These are phyloP conservation scores for Rhynchosporium agropyri DNA, from an alignment of 2,329 filamentous ascomycete genomes.

Conservation along the genomic window DNA sequence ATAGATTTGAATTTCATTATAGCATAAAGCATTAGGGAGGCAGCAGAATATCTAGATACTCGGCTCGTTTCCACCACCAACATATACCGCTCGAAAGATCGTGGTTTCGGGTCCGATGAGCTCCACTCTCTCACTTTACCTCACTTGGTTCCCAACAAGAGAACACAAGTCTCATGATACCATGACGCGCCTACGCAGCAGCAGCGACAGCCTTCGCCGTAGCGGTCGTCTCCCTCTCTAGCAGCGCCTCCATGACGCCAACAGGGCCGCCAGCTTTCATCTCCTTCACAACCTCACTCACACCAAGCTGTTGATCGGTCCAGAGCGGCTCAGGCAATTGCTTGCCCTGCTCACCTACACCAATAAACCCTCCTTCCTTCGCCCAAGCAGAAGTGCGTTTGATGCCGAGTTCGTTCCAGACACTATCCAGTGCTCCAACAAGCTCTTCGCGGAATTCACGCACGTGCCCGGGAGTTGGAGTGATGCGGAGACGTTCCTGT, in stretches of 20 bases:
- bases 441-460: conserved; percentile 85
- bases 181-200: conserved; percentile 31
- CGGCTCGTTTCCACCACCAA: neutral
- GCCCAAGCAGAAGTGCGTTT: conserved; percentile 95
- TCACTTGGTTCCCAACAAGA: too few species aligned
- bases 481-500: conserved; percentile 96
- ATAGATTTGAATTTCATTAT: neutral
- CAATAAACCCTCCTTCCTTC: conserved; percentile 87
- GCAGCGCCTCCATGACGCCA: conserved; percentile 59
- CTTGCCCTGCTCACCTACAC: conserved; percentile 75
- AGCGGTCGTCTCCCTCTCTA: conserved; percentile 55
- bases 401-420: conserved; percentile 86
- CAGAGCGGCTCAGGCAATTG: conserved; percentile 73
- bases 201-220: conserved; percentile 41
- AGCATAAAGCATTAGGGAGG: conserved; percentile 11
- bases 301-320: conserved; percentile 85
- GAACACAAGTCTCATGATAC: too few species aligned
- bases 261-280: conserved; percentile 53
- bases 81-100: conserved; percentile 38
- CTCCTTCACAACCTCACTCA: conserved; percentile 66
- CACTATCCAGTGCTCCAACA: conserved; percentile 78
- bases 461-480: conserved; percentile 89
- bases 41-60: neutral
- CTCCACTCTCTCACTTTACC: conserved; percentile 24
- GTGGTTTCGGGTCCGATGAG: conserved; percentile 44